Conservation (phyloP, 2,329 filamentous ascomycete genomes). For the Pseudogymnoascus sp. region DNA sequence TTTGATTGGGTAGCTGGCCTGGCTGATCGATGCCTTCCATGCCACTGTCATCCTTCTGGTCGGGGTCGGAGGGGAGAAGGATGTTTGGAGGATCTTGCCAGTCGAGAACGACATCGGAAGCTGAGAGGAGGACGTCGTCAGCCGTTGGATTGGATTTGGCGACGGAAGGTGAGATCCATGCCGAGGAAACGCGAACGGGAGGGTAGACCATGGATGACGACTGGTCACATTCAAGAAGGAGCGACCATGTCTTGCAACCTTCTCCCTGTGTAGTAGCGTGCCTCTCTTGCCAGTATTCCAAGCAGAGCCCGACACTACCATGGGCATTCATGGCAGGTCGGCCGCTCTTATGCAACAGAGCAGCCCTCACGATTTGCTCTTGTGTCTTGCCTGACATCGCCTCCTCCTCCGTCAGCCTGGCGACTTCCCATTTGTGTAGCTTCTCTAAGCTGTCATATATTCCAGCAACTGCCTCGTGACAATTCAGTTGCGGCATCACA, state of each 20-base stretch:
- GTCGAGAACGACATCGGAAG: constrained; percentile 42
- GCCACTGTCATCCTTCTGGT: constrained; percentile 41
- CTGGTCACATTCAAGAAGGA: constrained; percentile 59
- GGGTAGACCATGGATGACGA: constrained; percentile 41
- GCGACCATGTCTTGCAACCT: constrained; percentile 49
- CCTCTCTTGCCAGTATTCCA: constrained; percentile 72
- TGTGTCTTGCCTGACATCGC: constrained; percentile 39
- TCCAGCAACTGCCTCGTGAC: constrained; percentile 69
- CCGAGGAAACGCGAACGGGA: constrained; percentile 62
- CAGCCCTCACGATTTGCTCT: constrained; percentile 26
- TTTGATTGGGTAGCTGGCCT: constrained; percentile 37
- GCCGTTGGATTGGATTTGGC: constrained; percentile 47
- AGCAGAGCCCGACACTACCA: constrained; percentile 57
- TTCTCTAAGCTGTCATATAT: constrained; percentile 63
- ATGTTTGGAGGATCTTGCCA: constrained; percentile 68
- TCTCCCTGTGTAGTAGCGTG: constrained; percentile 39
- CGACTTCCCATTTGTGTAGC: constrained; percentile 65
- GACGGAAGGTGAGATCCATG: constrained; percentile 66
- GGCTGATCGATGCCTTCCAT: constrained; percentile 48
- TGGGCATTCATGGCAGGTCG: constrained; percentile 63
- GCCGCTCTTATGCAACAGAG: constrained; percentile 62
- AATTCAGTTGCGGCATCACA: constrained; percentile 59
- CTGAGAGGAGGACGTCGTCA: constrained; percentile 33
- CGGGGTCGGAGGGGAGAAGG: constrained; percentile 41
- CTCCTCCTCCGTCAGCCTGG: constrained; percentile 45